Conservation (phyloP, 2,329 filamentous ascomycete genomes). For the Dryadomyces sulphureus region DNA sequence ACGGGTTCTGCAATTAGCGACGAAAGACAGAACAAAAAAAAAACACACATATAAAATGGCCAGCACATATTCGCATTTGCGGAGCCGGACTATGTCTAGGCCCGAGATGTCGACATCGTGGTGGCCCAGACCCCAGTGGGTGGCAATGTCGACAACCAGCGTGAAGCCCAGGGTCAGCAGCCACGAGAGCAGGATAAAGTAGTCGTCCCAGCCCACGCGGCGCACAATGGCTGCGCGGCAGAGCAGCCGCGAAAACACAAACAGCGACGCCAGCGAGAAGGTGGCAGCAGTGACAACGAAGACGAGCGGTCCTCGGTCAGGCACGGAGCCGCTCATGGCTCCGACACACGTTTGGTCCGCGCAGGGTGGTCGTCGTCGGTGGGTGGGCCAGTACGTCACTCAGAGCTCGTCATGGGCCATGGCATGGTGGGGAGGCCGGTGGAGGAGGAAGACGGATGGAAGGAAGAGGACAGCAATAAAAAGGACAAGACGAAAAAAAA, state of each 20-base stretch:
- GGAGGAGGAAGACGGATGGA: too few relatives aligned
- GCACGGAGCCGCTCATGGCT: constrained; percentile 5
- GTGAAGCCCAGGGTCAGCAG: constrained; percentile 51
- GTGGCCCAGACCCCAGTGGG: constrained; percentile 50
- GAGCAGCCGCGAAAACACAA: constrained; percentile 60
- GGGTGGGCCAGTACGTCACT: too few relatives aligned
- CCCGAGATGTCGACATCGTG: constrained; percentile 45
- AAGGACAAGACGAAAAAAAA: not conserved
- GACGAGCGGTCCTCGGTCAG: constrained; percentile 43
- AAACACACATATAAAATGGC: constrained; percentile 43
- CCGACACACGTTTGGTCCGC: too few relatives aligned
- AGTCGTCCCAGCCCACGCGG: constrained; percentile 62
- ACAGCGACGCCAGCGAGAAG: constrained; percentile 54
- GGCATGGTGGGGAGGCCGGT: too few relatives aligned
- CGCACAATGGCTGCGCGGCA: constrained; percentile 61
- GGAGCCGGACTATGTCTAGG: constrained; percentile 34
- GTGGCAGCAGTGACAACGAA: constrained; percentile 58
- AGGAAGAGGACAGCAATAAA: not conserved
- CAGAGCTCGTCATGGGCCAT: too few relatives aligned
- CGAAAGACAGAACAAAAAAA: constrained; percentile 4
- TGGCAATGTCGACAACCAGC: constrained; percentile 50
- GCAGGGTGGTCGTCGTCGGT: too few relatives aligned
- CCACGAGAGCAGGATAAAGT: constrained; percentile 71
- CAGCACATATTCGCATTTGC: constrained; percentile 47
- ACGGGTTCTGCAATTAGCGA: constrained; percentile 54